These are phyloP conservation scores for Fonsecaea pedrosoi DNA, from an alignment of 2,329 filamentous ascomycete species.

Conservation along the genomic window DNA sequence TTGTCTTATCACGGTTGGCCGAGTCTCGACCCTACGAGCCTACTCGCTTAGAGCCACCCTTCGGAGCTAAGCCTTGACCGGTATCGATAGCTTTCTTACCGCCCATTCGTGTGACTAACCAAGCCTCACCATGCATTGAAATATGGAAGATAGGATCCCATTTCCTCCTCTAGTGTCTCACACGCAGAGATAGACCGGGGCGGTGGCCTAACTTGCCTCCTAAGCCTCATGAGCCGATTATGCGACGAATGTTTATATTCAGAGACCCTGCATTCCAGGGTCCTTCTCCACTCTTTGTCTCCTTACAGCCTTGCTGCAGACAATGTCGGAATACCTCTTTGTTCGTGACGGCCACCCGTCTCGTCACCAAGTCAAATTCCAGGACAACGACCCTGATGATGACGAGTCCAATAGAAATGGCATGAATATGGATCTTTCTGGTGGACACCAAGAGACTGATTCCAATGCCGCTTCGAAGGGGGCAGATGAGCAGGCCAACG, in stretches of 20 bases:
- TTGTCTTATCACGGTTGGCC: constrained; percentile 30
- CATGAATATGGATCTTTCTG: constrained; percentile 7
- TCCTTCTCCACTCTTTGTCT: constrained; percentile 25
- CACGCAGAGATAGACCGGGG: constrained; percentile 21
- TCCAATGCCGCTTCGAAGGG: background rate
- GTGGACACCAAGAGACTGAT: background rate
- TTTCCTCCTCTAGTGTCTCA: constrained; percentile 24
- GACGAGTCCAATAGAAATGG: constrained; percentile 11
- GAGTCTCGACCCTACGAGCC: constrained; percentile 15
- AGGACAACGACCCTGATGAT: constrained; percentile 18
- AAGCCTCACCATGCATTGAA: constrained; percentile 24
- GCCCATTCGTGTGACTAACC: constrained; percentile 32
- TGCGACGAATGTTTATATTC: constrained; percentile 25
- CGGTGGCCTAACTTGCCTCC: constrained; percentile 26
- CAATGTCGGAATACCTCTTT: constrained; percentile 25
- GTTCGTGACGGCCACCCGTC: constrained; percentile 22
- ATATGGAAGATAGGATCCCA: constrained; percentile 27
- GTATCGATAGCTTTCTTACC: constrained; percentile 27
- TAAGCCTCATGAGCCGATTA: constrained; percentile 26
- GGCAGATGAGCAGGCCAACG: constrained; percentile 17
- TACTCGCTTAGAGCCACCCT: constrained; percentile 20
- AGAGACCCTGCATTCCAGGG: constrained; percentile 28
- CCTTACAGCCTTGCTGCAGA: constrained; percentile 29
- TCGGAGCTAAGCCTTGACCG: constrained; percentile 15
- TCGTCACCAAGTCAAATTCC: constrained; percentile 3